Percentiles rank a stretch among this genome's conserved stretches.
Conservation (phyloP, 495 filamentous ascomycete species). For the Trypethelium eluteriae region DNA sequence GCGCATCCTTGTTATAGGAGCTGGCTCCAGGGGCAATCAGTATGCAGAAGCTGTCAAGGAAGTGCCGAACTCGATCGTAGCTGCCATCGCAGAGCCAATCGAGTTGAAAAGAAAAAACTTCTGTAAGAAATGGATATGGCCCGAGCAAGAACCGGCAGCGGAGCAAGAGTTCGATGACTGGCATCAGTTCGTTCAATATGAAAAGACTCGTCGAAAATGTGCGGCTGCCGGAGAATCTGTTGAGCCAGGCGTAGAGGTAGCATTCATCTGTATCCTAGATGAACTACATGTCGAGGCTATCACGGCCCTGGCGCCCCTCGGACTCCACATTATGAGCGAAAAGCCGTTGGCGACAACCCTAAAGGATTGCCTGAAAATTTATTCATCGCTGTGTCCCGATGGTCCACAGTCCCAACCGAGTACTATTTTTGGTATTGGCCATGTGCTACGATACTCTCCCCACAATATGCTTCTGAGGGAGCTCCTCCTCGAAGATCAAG, state of each 20-base stretch:
- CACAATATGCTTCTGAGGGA: slow-evolving; percentile 80
- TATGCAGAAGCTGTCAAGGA: slow-evolving; percentile 59
- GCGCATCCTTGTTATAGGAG: slow-evolving; percentile 69
- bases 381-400: slow-evolving; percentile 16
- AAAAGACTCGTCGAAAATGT: slow-evolving; percentile 45
- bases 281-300: slow-evolving; percentile 80
- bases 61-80: slow-evolving; percentile 54
- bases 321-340: slow-evolving; percentile 84
- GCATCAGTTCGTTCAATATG: slow-evolving; percentile 63
- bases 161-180: slow-evolving; percentile 65
- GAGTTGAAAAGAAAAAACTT: slow-evolving; percentile 65
- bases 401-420: slow-evolving; percentile 34
- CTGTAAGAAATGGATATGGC: slow-evolving; percentile 61
- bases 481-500: slow-evolving; percentile 61
- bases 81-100: slow-evolving; percentile 76
- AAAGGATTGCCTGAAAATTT: slow-evolving; percentile 62
- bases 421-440: slow-evolving; percentile 69
- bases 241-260: slow-evolving; percentile 54
- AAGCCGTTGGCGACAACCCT: slow-evolving; percentile 82
- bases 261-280: slow-evolving; percentile 83
- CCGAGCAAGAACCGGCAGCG: slow-evolving; percentile 29
- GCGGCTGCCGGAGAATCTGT: slow-evolving; percentile 15
- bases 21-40: slow-evolving; percentile 70
- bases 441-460: slow-evolving; percentile 60
- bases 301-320: slow-evolving; percentile 55